These are phyloP conservation scores for Phytophthora cactorum DNA, from an alignment of 352 stramenopile species.

Conservation along the genomic window DNA sequence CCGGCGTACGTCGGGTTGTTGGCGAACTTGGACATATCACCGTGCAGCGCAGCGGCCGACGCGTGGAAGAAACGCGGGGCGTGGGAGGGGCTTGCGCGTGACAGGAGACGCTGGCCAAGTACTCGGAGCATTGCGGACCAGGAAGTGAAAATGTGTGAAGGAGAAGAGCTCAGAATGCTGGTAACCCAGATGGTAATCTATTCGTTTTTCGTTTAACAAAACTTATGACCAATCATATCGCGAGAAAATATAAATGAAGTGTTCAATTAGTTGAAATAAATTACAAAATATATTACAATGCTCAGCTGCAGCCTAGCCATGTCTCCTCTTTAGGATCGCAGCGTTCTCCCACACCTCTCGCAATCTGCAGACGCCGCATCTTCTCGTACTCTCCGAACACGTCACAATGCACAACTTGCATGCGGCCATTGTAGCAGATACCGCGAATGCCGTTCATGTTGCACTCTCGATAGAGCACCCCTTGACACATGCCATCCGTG, in stretches of 20 bases:
- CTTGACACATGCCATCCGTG: slow-evolving; percentile 37
- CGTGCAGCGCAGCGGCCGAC: slow-evolving; percentile 52
- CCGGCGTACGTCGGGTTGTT: slow-evolving; percentile 62
- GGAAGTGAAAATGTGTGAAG: slow-evolving; percentile 10
- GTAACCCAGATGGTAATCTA: background rate
- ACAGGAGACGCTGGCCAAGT: slow-evolving; percentile 31
- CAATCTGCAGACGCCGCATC: slow-evolving; percentile 46
- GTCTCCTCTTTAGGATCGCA: slow-evolving; percentile 42
- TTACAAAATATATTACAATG: slow-evolving; percentile 14
- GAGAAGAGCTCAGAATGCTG: background rate
- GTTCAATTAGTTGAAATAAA: background rate
- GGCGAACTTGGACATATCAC: slow-evolving; percentile 65
- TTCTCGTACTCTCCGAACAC: slow-evolving; percentile 39
- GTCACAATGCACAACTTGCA: slow-evolving; percentile 56
- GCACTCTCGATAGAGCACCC: slow-evolving; percentile 41
- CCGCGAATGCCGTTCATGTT: slow-evolving; percentile 20
- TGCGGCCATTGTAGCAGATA: slow-evolving; percentile 53
- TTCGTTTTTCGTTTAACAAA: slow-evolving; percentile 17
- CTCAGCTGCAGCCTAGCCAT: slow-evolving; percentile 41
- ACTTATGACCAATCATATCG: slow-evolving; percentile 12
- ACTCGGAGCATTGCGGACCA: slow-evolving; percentile 39
- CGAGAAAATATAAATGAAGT: background rate
- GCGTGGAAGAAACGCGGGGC: slow-evolving; percentile 48
- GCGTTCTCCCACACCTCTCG: slow-evolving; percentile 16
- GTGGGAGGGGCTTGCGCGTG: slow-evolving; percentile 4